A percentile compares a stretch with the other conserved stretches of the same genome.
phyloP scores from a whole-genome alignment of 78 protist genomes.

The Salpingoeca rosetta region DNA sequence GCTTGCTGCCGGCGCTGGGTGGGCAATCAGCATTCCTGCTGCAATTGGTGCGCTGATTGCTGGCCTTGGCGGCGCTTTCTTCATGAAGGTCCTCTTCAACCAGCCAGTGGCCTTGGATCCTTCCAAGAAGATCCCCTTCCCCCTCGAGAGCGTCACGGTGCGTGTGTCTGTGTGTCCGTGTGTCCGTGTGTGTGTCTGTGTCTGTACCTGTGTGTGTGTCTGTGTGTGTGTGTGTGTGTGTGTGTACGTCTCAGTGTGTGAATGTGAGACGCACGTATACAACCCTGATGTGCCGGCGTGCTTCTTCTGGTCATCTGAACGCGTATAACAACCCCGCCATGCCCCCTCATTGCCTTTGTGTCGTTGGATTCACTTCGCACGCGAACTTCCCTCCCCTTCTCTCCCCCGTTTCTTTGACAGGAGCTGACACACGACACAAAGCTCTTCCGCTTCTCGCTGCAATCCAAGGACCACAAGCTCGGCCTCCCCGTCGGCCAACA shows the following conservation, averaged over 20 bases:
- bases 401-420: not conserved
- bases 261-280: no score
- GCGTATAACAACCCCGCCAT: no score
- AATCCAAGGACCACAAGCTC: slow-evolving; percentile 14
- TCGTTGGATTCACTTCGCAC: not conserved
- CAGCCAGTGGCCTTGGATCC: not conserved
- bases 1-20: not conserved
- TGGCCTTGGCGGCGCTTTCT: not conserved
- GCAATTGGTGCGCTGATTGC: not conserved
- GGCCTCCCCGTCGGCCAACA: slow-evolving; percentile 55
- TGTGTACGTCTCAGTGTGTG: no score
- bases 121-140: not conserved
- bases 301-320: no score
- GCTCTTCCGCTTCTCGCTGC: slow-evolving; percentile 34
- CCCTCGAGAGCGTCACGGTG: no score
- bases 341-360: no score
- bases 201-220: no score
- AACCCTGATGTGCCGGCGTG: no score
- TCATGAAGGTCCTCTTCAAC: not conserved
- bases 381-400: not conserved
- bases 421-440: slow-evolving; percentile 12
- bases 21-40: not conserved
- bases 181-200: no score
- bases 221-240: no score
- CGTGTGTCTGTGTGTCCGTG: no score